Conservation (phyloP, 768 basidiomycete genomes). For the Suillus sp. region DNA sequence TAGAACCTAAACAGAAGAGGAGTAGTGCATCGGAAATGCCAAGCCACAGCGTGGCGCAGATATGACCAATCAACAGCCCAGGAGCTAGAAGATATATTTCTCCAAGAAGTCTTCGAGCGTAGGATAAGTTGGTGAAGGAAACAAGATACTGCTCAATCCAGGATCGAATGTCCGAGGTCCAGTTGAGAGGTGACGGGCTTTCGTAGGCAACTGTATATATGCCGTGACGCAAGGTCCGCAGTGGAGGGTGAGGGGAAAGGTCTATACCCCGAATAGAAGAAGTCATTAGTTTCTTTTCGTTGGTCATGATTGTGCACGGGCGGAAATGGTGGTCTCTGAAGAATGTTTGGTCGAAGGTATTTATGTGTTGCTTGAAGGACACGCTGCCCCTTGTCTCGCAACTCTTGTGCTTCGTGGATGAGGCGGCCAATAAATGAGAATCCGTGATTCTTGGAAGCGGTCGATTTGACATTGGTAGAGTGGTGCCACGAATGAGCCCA, state of each 20-base stretch:
- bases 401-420: slow-evolving; percentile 9
- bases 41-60: slow-evolving; percentile 33
- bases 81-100: slow-evolving; percentile 29
- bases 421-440: slow-evolving; percentile 1
- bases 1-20: slow-evolving; percentile 35
- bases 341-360: slow-evolving; percentile 7
- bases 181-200: slow-evolving; percentile 6
- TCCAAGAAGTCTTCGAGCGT: slow-evolving; percentile 14
- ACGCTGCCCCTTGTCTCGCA: slow-evolving; percentile 2
- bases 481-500: slow-evolving; percentile 15
- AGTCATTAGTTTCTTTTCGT: slow-evolving; percentile 3
- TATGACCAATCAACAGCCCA: slow-evolving; percentile 21
- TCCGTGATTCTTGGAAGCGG: slow-evolving; percentile 17
- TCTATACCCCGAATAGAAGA: not conserved
- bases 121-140: slow-evolving; percentile 2
- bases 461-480: slow-evolving; percentile 4
- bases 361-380: slow-evolving; percentile 19
- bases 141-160: slow-evolving; percentile 3
- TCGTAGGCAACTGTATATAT: slow-evolving; percentile 29
- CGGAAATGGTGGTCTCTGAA: not conserved
- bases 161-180: not conserved
- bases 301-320: not conserved
- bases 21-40: slow-evolving; percentile 37
- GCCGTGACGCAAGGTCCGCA: slow-evolving; percentile 18
- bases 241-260: slow-evolving; percentile 2